Percentiles rank a stretch among this genome's conserved stretches.
Evolutionary conservation across 805 yeast genomes (phyloP).

Genomic region (Metschnikowia bowlesiae): DNA sequence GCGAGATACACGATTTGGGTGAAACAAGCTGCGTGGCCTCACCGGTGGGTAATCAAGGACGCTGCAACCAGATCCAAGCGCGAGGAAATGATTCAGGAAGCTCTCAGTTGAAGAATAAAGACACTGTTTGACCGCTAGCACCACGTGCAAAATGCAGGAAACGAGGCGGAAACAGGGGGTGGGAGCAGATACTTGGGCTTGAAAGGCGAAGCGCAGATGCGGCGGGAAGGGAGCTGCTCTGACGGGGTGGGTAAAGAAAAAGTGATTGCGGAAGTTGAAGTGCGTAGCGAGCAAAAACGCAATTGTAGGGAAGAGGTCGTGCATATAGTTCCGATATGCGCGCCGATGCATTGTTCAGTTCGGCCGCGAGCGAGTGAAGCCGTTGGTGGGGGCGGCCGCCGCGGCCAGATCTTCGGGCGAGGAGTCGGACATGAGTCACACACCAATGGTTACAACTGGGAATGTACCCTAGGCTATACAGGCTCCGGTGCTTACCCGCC

Average conservation of each 20-base stretch:
- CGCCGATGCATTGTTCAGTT: neutral
- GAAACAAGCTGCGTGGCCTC: too few species aligned
- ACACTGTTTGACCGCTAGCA: neutral
- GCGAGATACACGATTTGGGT: too few species aligned
- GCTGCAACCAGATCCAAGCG: neutral
- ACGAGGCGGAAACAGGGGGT: neutral
- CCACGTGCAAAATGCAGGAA: neutral
- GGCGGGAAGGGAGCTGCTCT: neutral
- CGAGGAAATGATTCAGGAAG: neutral
- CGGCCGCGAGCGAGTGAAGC: conserved; percentile 1
- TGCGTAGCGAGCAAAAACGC: conserved; percentile 4
- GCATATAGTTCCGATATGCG: neutral
- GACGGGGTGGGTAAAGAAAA: neutral
- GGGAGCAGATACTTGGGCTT: neutral
- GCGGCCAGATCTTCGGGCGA: neutral
- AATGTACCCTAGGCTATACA: too few species aligned
- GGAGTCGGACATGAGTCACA: neutral
- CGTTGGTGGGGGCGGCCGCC: neutral
- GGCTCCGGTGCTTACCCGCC: too few species aligned
- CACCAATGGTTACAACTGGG: neutral
- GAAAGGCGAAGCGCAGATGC: neutral
- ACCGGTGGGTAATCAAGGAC: neutral
- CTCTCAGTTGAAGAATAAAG: neutral
- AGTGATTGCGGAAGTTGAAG: neutral
- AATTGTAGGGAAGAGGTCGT: neutral